Conservation (phyloP, 305 asterid genomes). For the Fraxinus paxiana region DNA sequence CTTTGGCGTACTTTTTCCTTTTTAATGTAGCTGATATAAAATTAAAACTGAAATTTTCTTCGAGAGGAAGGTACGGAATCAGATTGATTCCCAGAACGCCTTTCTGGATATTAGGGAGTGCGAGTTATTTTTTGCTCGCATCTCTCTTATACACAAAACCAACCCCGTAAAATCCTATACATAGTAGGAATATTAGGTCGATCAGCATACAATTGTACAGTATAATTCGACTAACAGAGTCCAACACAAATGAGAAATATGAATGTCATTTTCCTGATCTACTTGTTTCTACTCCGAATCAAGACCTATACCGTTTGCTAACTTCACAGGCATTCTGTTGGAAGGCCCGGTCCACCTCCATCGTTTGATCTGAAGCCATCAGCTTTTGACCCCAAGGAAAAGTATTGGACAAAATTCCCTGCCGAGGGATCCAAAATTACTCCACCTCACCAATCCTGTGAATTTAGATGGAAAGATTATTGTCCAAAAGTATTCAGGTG, state of each 20-base stretch:
- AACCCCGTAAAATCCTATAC: background rate
- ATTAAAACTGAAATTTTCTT: background rate
- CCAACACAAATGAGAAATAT: background rate
- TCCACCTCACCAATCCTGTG: conserved; percentile 80
- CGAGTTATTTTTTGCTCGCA: background rate
- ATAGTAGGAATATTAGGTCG: background rate
- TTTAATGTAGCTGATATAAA: background rate
- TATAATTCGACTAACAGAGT: background rate
- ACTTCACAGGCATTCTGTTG: conserved; percentile 70
- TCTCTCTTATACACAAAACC: background rate
- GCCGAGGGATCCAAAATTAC: conserved; percentile 79
- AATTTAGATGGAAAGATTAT: conserved; percentile 86
- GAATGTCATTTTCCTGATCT: background rate
- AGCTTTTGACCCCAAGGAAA: conserved; percentile 79
- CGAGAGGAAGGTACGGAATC: background rate
- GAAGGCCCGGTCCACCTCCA: conserved; percentile 80
- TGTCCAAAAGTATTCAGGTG: conserved; percentile 91
- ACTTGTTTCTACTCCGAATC: background rate
- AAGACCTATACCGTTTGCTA: background rate
- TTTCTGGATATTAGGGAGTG: background rate
- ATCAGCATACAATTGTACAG: background rate
- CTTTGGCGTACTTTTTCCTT: background rate
- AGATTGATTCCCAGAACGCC: background rate
- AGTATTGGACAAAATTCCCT: conserved; percentile 85
- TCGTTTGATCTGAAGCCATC: conserved; percentile 76